A percentile compares a stretch with the other conserved stretches of the same genome.
phyloP scores from a whole-genome alignment of 202 grass and related monocot species.

The Setaria italica region DNA sequence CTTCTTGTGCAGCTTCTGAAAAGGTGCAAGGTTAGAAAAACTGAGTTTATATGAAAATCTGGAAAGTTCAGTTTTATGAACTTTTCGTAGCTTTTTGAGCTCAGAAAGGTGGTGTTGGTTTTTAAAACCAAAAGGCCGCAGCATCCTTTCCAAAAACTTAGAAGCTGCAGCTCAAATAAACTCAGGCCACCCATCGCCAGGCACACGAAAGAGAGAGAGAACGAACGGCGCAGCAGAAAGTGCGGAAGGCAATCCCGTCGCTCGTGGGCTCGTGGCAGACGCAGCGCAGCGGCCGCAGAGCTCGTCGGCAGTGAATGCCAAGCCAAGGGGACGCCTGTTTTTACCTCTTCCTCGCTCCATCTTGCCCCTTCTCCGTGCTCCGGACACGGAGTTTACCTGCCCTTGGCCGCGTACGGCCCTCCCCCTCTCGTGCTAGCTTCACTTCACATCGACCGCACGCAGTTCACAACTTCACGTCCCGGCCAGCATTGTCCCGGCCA shows the following conservation, averaged over 20 bases:
- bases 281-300: not conserved
- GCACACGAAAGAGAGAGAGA: no score
- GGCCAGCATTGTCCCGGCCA: not conserved
- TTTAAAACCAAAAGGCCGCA: no score
- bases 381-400: not conserved
- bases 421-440: not conserved
- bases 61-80: no score
- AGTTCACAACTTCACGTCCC: slow-evolving; percentile 10
- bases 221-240: slow-evolving; percentile 49
- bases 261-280: not conserved
- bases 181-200: no score
- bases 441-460: not conserved
- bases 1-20: no score
- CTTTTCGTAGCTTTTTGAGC: no score
- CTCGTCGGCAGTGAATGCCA: not conserved
- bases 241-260: slow-evolving; percentile 53
- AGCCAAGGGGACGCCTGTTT: not conserved
- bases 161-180: no score
- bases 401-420: no score
- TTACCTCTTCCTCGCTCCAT: not conserved
- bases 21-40: no score
- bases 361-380: not conserved
- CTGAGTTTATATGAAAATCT: no score
- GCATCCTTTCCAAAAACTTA: no score
- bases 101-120: no score